phyloP scores from a whole-genome alignment of 352 stramenopile genomes.

The Globisporangium cystogenes region DNA sequence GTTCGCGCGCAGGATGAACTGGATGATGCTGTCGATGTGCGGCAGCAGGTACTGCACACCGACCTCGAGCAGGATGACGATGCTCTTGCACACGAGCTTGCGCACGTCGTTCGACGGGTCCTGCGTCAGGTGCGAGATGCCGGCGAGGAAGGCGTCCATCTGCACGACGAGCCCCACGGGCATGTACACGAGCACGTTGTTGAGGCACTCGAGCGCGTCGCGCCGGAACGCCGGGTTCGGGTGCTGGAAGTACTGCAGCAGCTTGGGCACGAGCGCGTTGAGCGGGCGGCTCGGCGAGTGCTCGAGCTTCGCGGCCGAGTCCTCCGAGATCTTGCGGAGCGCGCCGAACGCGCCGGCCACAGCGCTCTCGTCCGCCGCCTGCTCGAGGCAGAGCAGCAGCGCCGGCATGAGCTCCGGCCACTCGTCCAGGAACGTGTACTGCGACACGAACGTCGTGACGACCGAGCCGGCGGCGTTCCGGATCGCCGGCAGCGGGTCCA shows the following conservation, averaged over 20 bases:
- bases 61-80: slow-evolving; percentile 87
- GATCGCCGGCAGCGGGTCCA: slow-evolving; percentile 59
- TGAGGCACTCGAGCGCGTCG: slow-evolving; percentile 86
- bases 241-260: slow-evolving; percentile 88
- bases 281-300: slow-evolving; percentile 84
- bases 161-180: slow-evolving; percentile 84
- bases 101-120: slow-evolving; percentile 78
- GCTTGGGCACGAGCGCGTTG: slow-evolving; percentile 83
- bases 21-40: slow-evolving; percentile 87
- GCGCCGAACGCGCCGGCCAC: slow-evolving; percentile 82
- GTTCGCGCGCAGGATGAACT: slow-evolving; percentile 88
- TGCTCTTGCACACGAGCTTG: slow-evolving; percentile 88
- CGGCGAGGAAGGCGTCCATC: slow-evolving; percentile 88
- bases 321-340: slow-evolving; percentile 88
- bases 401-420: slow-evolving; percentile 86
- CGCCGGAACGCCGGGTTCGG: slow-evolving; percentile 68
- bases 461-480: slow-evolving; percentile 73
- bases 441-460: slow-evolving; percentile 82
- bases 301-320: slow-evolving; percentile 86
- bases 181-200: slow-evolving; percentile 88
- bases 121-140: slow-evolving; percentile 84
- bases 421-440: slow-evolving; percentile 86
- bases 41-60: slow-evolving; percentile 88
- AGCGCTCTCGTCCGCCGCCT: slow-evolving; percentile 51
- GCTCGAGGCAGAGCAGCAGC: slow-evolving; percentile 51